These are phyloP conservation scores for Cronartium ribicola DNA, from an alignment of 1,284 basidiomycete genomes.

Conservation along the genomic window DNA sequence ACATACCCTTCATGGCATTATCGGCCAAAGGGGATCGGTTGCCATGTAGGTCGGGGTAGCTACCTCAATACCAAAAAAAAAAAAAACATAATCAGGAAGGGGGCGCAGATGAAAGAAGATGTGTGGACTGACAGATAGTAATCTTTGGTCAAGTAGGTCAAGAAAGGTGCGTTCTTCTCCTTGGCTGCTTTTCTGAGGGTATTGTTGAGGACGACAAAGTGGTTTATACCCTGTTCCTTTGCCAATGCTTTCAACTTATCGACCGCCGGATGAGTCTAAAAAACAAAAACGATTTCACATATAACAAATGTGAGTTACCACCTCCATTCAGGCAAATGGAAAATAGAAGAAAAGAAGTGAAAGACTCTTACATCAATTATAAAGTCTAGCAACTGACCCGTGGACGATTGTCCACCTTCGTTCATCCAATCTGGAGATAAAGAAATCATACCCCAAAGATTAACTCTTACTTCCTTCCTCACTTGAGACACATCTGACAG, in stretches of 20 bases:
- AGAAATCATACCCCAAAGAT: neutral
- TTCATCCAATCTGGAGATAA: constrained; percentile 77
- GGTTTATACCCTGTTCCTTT: constrained; percentile 43
- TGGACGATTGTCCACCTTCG: constrained; percentile 96
- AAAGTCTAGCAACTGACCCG: constrained; percentile 64
- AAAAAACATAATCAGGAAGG: neutral
- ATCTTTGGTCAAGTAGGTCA: constrained; percentile 48
- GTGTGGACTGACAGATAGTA: constrained; percentile 49
- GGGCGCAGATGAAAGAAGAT: constrained; percentile 24
- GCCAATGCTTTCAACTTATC: constrained; percentile 46
- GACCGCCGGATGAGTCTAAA: constrained; percentile 50
- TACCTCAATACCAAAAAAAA: neutral
- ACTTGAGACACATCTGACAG: neutral
- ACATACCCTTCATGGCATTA: constrained; percentile 82
- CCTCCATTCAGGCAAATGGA: neutral
- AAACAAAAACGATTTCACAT: constrained; percentile 40
- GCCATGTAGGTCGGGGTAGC: constrained; percentile 56
- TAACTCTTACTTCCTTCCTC: neutral
- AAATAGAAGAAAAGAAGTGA: neutral
- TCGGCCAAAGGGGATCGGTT: constrained; percentile 96
- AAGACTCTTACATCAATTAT: constrained; percentile 23
- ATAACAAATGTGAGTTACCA: neutral
- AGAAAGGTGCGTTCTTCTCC: constrained; percentile 42
- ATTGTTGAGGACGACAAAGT: constrained; percentile 48
- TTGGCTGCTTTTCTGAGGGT: constrained; percentile 46